Evolutionary conservation across 495 filamentous ascomycete species (phyloP), one percentile per base, ranked within the genome.

Genomic region (Diplogelasinospora grovesii): DNA sequence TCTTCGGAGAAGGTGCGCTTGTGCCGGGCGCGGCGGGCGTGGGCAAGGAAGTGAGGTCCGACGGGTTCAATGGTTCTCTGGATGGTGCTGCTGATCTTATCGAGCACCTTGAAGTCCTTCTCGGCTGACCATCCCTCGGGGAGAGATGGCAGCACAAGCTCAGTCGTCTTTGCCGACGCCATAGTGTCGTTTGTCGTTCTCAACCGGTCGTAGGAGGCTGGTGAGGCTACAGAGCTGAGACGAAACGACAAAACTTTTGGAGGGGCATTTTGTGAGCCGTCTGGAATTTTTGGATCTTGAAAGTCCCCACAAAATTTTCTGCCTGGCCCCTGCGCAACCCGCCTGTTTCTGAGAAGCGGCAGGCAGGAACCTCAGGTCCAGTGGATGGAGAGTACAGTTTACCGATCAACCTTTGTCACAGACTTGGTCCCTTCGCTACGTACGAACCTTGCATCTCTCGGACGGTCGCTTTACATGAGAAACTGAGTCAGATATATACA

Each of bases 1-100:
- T 98, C 92, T 64, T 98, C 92, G 54, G 88, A 95, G 71, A 98
- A 97, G 40, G 92, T 97, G 52, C 92, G 87, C 68, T 89, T 79
- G 70, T 98, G 92, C 45, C 90, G 87, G 64, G 90, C 88, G 59
- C 92, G 80, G 63, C 92, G 86, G 51, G 92, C 92, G 65, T 97
- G 88, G 45, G 92, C 93, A 29, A 98, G 81, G 75, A 96, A 98
- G 71, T 96, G 85, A 60, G 90, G 90, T 48, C 92, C 92, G 48
- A 96, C 85, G 34, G 92, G 88, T 73, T 97, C 93, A 52, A 98
- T 74, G 46, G 83, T 88, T 43, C 89, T 82, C 67, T 86, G 78
- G 18, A 76, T 83, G 15, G 86, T 74, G 26, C 70, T 67, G 35
- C 82, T 83, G 43, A 90, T 64, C 39, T 70, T 65, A 50, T 80